Evolutionary conservation across 2,329 filamentous ascomycete genomes (phyloP), one percentile per base, ranked within the genome.

Genomic region (Clarireedia paspali): DNA sequence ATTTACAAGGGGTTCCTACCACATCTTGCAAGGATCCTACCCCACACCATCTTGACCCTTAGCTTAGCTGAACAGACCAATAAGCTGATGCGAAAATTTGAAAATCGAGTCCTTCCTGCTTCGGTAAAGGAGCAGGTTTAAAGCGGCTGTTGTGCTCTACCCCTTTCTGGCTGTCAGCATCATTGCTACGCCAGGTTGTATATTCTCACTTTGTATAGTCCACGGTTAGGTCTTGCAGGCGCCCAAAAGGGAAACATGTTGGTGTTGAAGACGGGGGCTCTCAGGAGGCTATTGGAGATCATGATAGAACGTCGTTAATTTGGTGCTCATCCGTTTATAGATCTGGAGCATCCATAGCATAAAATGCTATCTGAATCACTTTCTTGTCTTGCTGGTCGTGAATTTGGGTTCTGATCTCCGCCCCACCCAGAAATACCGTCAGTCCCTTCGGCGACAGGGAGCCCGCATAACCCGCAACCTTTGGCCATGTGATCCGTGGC

Each of bases 1-100:
- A 89, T 99, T 57, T 99, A 99, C 78, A 99, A 99, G 77, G 94
- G 94, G 57, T 96, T 95, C 77, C 83, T 96, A 68, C 94, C 94
- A 15, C 94, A 99, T 74, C 75, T 99, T 63, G 91, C 94, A 34
- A 80, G 94, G 66, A 97, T 99, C 67, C 75, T 99, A 67, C 94
- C 94, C 47, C 94, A 99, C 71, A 99, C 94, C 40, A 91, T 97
- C 69, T 74, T 97, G 63, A 99, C 92, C 0, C 80, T 99, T 63
- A 94, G 85, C 61, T 77, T 99, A 68, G 94, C 94, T 3, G 94
- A 99, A 74, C 94, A 99, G 76, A 97, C 94, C 9, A 96, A 95
- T 73, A 96, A 95, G 77, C 73, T 95, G 53, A 84, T 99, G 75
- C 81, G 87, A 62, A 87, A 82, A 70, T 73, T 95, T 36, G 94